Percentiles rank a stretch among this genome's conserved stretches.
Evolutionary conservation across 768 basidiomycete genomes (phyloP).

Genomic region (Trametes maxima): DNA sequence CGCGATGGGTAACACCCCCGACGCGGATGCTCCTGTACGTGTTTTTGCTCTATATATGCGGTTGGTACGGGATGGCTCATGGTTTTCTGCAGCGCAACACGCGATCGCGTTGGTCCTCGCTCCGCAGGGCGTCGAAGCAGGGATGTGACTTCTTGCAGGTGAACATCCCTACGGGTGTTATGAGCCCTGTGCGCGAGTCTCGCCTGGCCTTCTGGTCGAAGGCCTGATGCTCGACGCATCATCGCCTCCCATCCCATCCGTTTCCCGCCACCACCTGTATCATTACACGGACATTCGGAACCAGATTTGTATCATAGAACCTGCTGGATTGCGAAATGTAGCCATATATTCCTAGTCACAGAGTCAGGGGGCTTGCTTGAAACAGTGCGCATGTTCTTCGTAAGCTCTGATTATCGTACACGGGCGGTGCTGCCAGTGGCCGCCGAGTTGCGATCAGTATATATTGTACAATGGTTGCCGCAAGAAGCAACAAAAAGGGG

Average conservation of each 20-base stretch:
- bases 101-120: conserved; percentile 1
- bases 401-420: too few relatives aligned
- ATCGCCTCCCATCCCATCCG: too few relatives aligned
- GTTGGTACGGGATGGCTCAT: background rate
- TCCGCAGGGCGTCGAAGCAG: conserved; percentile 4
- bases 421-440: too few relatives aligned
- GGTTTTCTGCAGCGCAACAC: too few relatives aligned
- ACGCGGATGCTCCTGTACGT: background rate
- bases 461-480: background rate
- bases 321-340: too few relatives aligned
- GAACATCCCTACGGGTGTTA: conserved; percentile 18
- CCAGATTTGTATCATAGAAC: too few relatives aligned
- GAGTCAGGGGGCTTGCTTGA: too few relatives aligned
- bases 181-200: conserved; percentile 19
- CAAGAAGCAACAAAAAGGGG: background rate
- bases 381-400: too few relatives aligned
- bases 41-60: too few relatives aligned
- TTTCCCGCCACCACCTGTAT: too few relatives aligned
- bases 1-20: background rate
- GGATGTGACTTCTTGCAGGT: conserved; percentile 18
- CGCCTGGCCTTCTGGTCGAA: conserved; percentile 16
- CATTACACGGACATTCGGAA: too few relatives aligned
- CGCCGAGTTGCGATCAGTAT: background rate
- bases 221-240: background rate
- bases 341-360: too few relatives aligned